These are phyloP conservation scores for Juglanconis oblonga DNA, from an alignment of 2,329 filamentous ascomycete genomes.

Conservation along the genomic window DNA sequence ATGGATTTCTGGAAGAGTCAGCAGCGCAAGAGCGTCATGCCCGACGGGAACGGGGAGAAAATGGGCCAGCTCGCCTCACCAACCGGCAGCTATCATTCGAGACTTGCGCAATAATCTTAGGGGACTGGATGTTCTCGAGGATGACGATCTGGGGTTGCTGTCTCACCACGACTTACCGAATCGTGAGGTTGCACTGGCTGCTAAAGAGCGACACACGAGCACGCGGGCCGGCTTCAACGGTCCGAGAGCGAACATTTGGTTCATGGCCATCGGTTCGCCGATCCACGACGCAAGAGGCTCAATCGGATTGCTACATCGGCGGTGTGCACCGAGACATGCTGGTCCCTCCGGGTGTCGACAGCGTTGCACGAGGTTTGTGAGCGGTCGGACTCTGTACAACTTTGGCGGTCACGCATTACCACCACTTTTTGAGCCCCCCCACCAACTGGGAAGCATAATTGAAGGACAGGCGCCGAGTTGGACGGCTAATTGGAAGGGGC, in stretches of 20 bases:
- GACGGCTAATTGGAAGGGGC: not conserved
- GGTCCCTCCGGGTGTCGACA: not conserved
- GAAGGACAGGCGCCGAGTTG: not conserved
- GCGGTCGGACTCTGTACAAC: not conserved
- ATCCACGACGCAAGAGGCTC: not conserved
- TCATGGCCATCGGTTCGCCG: not conserved
- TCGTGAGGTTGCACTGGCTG: not conserved
- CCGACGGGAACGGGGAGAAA: slow-evolving; percentile 7
- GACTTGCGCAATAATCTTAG: slow-evolving; percentile 14
- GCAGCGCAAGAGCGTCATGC: slow-evolving; percentile 42
- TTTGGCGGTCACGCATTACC: not conserved
- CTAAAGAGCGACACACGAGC: not conserved
- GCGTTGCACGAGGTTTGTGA: not conserved
- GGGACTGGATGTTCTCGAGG: not conserved
- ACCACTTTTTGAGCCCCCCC: not conserved
- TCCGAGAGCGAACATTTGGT: not conserved
- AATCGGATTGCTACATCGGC: not conserved
- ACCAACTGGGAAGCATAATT: not conserved
- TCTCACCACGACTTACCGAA: not conserved
- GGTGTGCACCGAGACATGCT: not conserved
- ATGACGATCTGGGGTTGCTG: not conserved
- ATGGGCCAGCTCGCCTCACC: slow-evolving; percentile 10
- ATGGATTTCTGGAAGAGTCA: slow-evolving; percentile 92
- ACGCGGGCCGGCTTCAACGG: not conserved
- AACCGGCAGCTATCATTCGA: slow-evolving; percentile 13